Base-by-base conservation (phyloP, 1,139 yeast species). In the Candida anutae region DNA sequence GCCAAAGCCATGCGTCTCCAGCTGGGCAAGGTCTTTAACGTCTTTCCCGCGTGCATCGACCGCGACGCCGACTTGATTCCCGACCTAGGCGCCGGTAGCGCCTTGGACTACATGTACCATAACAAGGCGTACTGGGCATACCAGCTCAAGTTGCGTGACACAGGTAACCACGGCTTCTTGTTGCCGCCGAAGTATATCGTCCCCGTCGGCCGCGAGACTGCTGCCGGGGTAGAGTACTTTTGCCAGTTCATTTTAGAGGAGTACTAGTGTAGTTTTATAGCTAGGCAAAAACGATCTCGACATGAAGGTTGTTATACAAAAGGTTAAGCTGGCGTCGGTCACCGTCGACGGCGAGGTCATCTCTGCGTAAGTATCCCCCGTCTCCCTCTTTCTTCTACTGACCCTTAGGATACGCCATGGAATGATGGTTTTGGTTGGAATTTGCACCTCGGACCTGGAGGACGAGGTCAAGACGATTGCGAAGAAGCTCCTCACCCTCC, bases 241-340 rank as follows among this genome's bases (percentile, higher is more conserved):
- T 74, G 84, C 41, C 59, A 65, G 17, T 83, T 83, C 47, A 67
- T 83, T 23, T 48, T 80, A 21, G 43, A 43, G 24, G 68, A 61
- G 29, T 59, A 62, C 17, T 39, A 29, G n/a, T n/a, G n/a, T n/a
- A n/a, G n/a, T n/a, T n/a, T n/a, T n/a, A n/a, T 17, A 17, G 9
- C 19, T 10, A 17, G 21, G n/a, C 16, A 10, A 10, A n/a, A 8
- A 4, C 17, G 6, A 22, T 5, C 24, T 13, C 4, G 12, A 23
- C 4, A 88, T 88, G 98, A 77, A 77, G 51, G 83, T 88, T 2
- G 95, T 88, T 3, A 72, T 88, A 21, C 98, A 88, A 46, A 74
- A 82, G 44, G 96, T 87, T 13, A 83, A 80, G 39, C 67, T 69
- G 29, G 96, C 96, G 0, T 79, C 94, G 0, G 97, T 88, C 1